These are phyloP conservation scores for Epichloe amarillans DNA, from an alignment of 2,329 filamentous ascomycete genomes.

Conservation along the genomic window DNA sequence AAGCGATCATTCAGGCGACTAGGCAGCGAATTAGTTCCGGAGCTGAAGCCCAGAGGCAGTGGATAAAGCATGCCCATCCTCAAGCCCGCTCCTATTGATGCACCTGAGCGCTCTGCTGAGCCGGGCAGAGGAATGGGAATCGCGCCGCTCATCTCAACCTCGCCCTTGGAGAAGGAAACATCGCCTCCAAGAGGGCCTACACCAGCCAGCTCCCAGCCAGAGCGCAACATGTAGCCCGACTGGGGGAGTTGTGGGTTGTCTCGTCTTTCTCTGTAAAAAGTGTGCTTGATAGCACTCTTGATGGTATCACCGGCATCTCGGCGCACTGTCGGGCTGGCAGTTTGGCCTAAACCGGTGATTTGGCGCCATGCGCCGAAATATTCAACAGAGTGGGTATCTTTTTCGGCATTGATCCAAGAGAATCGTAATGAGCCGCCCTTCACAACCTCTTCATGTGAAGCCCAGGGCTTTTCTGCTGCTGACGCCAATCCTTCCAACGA, in stretches of 20 bases:
- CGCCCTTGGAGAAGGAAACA: conserved; percentile 88
- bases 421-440: conserved; percentile 67
- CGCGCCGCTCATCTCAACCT: conserved; percentile 68
- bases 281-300: conserved; percentile 77
- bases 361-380: conserved; percentile 82
- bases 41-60: conserved; percentile 48
- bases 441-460: conserved; percentile 81
- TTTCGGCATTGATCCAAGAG: conserved; percentile 53
- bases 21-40: conserved; percentile 40
- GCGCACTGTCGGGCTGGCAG: conserved; percentile 69
- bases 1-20: conserved; percentile 91
- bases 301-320: conserved; percentile 80
- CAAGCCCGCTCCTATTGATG: conserved; percentile 72
- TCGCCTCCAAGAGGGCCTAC: conserved; percentile 74
- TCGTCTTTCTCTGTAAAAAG: conserved; percentile 66
- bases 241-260: conserved; percentile 78
- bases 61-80: conserved; percentile 76
- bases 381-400: conserved; percentile 61
- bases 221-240: conserved; percentile 67
- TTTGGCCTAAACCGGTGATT: conserved; percentile 61
- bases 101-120: conserved; percentile 54
- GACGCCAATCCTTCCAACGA: conserved; percentile 72
- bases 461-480: conserved; percentile 80
- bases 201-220: conserved; percentile 72
- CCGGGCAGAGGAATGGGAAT: conserved; percentile 61